Evolutionary conservation across 306 rosid genomes (phyloP), one percentile per base, ranked within the genome.

Genomic region (Rosa rugosa): DNA sequence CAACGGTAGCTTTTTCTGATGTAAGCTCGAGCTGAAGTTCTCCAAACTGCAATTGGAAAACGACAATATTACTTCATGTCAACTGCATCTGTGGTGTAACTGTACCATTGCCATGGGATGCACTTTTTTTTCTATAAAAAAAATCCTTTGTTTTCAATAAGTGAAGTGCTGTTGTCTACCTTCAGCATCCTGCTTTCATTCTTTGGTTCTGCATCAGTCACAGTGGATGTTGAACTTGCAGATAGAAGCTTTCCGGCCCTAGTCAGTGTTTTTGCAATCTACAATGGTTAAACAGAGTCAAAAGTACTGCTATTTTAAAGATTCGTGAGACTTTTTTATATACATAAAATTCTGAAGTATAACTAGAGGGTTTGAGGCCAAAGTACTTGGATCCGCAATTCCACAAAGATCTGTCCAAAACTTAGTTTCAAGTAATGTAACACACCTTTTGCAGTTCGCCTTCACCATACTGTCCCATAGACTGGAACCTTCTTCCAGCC

Each of bases 401-500:
- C 57, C 20, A 25, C 57, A 2, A 25, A 59, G 17, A 75, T 50
- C 44, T 71, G n/a, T 20, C 62, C 75, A 27, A 49, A 67, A 23
- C 67, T 25, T 62, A 62, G 12, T 1, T 62, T 4, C 62, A 65
- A 74, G 80, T 11, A 77, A 88, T 56, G 38, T 66, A 65, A 36
- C 71, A 65, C 54, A 94, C 98, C 97, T 90, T 85, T 65, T 92
- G 95, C 65, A 88, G 87, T 86, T 94, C 97, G 34, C 97, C 98
- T 85, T 89, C 86, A 82, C 97, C 98, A 82, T 89, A 94, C 81
- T 88, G 94, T 53, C 98, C 97, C 98, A 94, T 92, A 57, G 97
- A 88, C 79, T 94, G 97, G 85, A 92, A 94, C 83, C 95, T 89
- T 90, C 86, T 88, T 72, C 97, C 98, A 57, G 97, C 88, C 60